Evolutionary conservation across 1,284 basidiomycete genomes (phyloP).

Genomic region (Laetiporus sulphureus): DNA sequence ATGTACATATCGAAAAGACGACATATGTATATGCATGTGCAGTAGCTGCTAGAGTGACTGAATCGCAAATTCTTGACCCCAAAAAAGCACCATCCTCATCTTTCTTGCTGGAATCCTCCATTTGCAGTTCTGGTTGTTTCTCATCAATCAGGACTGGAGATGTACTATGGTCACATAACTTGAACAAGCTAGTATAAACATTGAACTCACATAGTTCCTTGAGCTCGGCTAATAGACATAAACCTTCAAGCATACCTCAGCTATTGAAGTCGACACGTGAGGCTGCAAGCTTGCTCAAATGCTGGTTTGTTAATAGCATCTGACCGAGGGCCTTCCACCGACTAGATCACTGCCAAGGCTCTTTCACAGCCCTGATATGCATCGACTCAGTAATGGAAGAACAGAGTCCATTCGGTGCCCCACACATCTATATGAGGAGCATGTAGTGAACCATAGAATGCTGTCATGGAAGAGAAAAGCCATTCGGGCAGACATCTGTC

Average conservation of each 20-base stretch:
- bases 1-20: too few species aligned
- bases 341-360: constrained; percentile 16
- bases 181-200: too few species aligned
- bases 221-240: background rate
- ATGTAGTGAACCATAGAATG: constrained; percentile 8
- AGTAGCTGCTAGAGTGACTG: too few species aligned
- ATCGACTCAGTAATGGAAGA: constrained; percentile 4
- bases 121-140: too few species aligned
- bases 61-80: too few species aligned
- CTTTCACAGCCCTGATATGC: constrained; percentile 2
- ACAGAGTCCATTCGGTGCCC: constrained; percentile 3
- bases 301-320: constrained; percentile 19
- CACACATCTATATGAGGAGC: constrained; percentile 1
- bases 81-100: too few species aligned
- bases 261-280: constrained; percentile 8
- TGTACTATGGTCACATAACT: too few species aligned
- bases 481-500: constrained; percentile 7
- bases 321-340: constrained; percentile 15
- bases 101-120: too few species aligned
- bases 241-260: constrained; percentile 13
- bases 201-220: too few species aligned
- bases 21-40: too few species aligned
- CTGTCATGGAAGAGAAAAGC: constrained; percentile 13
- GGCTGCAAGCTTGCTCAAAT: constrained; percentile 16
- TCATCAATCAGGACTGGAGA: too few species aligned